A percentile compares a stretch with the other conserved stretches of the same genome.
phyloP scores from a whole-genome alignment of 108 stramenopile genomes.

The Cyclotella cryptica region DNA sequence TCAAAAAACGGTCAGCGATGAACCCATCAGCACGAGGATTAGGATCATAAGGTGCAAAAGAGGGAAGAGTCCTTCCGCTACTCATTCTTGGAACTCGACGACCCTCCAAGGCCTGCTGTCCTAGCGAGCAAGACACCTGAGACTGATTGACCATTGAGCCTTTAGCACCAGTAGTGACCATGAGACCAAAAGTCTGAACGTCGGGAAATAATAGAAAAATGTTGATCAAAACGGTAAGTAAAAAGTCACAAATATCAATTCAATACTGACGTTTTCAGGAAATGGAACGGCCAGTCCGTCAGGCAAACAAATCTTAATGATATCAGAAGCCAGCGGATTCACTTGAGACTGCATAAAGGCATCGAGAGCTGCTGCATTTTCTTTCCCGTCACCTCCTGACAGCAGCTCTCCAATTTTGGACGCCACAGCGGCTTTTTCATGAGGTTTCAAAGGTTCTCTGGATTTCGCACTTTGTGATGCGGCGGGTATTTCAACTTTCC shows the following conservation, averaged over 20 bases:
- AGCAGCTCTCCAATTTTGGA: slow-evolving; percentile 81
- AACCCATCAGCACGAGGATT: slow-evolving; percentile 99
- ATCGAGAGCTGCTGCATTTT: slow-evolving; percentile 90
- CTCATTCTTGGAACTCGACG: slow-evolving; percentile 97
- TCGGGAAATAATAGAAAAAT: not conserved
- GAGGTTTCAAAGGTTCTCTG: slow-evolving; percentile 74
- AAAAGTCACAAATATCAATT: not conserved
- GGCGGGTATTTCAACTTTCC: slow-evolving; percentile 81
- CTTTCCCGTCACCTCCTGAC: slow-evolving; percentile 84
- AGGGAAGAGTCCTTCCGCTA: slow-evolving; percentile 96
- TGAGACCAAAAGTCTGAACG: slow-evolving; percentile 90
- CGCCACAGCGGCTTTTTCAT: slow-evolving; percentile 80
- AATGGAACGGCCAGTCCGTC: slow-evolving; percentile 96
- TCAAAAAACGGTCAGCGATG: slow-evolving; percentile 98
- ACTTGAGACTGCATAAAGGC: slow-evolving; percentile 95
- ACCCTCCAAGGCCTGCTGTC: slow-evolving; percentile 99
- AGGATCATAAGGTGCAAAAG: slow-evolving; percentile 96
- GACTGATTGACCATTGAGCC: slow-evolving; percentile 99
- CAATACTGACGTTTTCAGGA: slow-evolving; percentile 84
- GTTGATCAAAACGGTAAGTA: slow-evolving; percentile 9
- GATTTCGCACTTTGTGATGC: slow-evolving; percentile 54
- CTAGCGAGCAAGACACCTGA: slow-evolving; percentile 98
- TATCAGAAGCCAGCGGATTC: slow-evolving; percentile 90
- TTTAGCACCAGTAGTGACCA: slow-evolving; percentile 99
- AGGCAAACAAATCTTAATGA: slow-evolving; percentile 97